These are phyloP conservation scores for Amylocystis lapponica DNA, from an alignment of 768 basidiomycete genomes.

Conservation along the genomic window DNA sequence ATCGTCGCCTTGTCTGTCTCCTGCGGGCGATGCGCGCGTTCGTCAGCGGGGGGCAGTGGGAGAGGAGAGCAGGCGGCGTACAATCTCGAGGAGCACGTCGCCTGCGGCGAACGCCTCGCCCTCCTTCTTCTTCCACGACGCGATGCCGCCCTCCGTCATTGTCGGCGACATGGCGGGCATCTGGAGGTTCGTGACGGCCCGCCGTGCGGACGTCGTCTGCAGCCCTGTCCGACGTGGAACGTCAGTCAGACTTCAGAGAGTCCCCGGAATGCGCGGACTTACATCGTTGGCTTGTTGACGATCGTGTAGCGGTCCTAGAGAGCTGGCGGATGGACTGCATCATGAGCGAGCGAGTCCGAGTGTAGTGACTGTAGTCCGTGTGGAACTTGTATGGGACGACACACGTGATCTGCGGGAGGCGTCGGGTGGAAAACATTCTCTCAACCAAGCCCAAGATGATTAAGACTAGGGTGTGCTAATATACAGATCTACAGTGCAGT, in stretches of 20 bases:
- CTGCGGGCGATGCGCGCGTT: slow-evolving; percentile 33
- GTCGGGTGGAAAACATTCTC: too few relatives aligned
- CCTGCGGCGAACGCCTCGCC: slow-evolving; percentile 77
- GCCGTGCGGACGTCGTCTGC: slow-evolving; percentile 44
- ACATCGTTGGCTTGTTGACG: slow-evolving; percentile 15
- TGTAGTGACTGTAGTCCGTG: too few relatives aligned
- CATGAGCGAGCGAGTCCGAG: slow-evolving; percentile 3
- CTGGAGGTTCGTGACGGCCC: slow-evolving; percentile 66
- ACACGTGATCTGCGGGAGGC: too few relatives aligned
- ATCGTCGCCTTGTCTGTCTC: slow-evolving; percentile 96
- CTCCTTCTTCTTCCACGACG: slow-evolving; percentile 85
- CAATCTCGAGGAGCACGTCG: slow-evolving; percentile 87
- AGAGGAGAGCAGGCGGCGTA: slow-evolving; percentile 39
- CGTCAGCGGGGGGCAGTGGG: background rate
- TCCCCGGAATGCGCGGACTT: background rate
- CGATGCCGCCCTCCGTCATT: slow-evolving; percentile 92
- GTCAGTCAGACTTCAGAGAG: background rate
- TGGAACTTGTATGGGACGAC: slow-evolving; percentile 5
- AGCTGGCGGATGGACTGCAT: slow-evolving; percentile 17
- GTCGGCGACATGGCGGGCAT: slow-evolving; percentile 99
- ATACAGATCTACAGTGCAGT: too few relatives aligned
- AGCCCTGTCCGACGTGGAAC: slow-evolving; percentile 35
- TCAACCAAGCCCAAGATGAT: too few relatives aligned
- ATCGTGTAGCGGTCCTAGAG: slow-evolving; percentile 8
- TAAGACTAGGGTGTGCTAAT: too few relatives aligned